phyloP scores from a whole-genome alignment of 352 stramenopile genomes.

The Phytophthora colocasiae region DNA sequence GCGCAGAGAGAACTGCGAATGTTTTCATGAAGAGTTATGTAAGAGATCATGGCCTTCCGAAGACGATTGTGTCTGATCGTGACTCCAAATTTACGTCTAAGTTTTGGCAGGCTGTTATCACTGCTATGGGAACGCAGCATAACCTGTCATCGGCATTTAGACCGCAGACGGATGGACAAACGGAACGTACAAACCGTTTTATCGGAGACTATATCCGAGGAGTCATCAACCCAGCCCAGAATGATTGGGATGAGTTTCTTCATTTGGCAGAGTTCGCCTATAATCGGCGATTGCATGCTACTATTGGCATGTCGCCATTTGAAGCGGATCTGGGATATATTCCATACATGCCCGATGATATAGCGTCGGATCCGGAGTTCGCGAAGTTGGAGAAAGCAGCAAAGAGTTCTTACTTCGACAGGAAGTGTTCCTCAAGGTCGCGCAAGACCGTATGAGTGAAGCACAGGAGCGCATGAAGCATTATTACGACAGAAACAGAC shows the following conservation, averaged over 20 bases:
- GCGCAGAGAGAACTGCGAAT: neutral
- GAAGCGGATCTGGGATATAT: conserved; percentile 16
- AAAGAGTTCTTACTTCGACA: conserved; percentile 3
- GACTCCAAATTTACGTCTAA: conserved; percentile 13
- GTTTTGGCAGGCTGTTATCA: conserved; percentile 1
- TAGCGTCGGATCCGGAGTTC: conserved; percentile 12
- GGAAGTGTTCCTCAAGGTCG: conserved; percentile 1
- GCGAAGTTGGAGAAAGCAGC: conserved; percentile 11
- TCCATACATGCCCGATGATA: conserved; percentile 13
- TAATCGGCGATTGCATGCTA: conserved; percentile 4
- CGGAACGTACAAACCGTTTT: conserved; percentile 17
- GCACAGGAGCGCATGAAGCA: conserved; percentile 5
- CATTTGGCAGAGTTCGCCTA: conserved; percentile 18
- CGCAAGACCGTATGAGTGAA: neutral
- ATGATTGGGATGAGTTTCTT: conserved; percentile 13
- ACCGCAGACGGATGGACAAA: conserved; percentile 11
- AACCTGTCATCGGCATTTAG: conserved; percentile 9
- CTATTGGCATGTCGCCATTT: conserved; percentile 2
- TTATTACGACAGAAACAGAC: conserved; percentile 8
- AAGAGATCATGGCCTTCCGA: conserved; percentile 13
- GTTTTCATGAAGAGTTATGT: conserved; percentile 8
- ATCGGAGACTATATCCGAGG: conserved; percentile 14
- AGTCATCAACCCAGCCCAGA: conserved; percentile 11
- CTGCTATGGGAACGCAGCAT: conserved; percentile 1
- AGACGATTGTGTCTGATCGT: conserved; percentile 5